Evolutionary conservation across 2,329 filamentous ascomycete genomes (phyloP).

Genomic region (Nemania abortiva): DNA sequence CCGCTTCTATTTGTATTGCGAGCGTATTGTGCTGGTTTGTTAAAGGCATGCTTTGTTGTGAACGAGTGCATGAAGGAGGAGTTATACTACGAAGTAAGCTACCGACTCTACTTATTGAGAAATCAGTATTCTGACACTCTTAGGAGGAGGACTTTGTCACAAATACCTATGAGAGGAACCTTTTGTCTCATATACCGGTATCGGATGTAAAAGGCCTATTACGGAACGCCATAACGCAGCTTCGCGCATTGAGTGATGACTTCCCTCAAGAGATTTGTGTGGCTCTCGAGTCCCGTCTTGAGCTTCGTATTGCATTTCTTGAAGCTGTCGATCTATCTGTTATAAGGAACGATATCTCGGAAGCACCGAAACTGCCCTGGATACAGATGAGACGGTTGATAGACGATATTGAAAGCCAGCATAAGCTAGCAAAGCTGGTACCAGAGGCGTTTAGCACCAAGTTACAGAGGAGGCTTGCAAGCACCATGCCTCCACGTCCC

Average conservation of each 20-base stretch:
- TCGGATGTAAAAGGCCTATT: constrained; percentile 68
- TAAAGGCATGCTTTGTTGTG: constrained; percentile 86
- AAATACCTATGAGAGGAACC: constrained; percentile 84
- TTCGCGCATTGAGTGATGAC: constrained; percentile 50
- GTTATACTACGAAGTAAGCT: constrained; percentile 85
- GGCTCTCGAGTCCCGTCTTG: constrained; percentile 74
- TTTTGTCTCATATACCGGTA: constrained; percentile 74
- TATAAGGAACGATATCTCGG: constrained; percentile 58
- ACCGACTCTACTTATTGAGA: neutral
- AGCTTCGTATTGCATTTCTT: constrained; percentile 74
- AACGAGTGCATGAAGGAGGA: constrained; percentile 83
- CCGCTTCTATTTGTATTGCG: constrained; percentile 75
- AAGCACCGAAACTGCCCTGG: constrained; percentile 65
- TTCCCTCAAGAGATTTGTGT: constrained; percentile 54
- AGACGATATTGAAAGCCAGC: constrained; percentile 68
- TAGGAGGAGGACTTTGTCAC: constrained; percentile 97
- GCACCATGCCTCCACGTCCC: constrained; percentile 91
- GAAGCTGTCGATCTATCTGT: constrained; percentile 63
- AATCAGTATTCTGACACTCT: constrained; percentile 31
- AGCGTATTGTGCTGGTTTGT: constrained; percentile 85
- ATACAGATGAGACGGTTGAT: constrained; percentile 64
- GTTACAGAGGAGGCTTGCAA: constrained; percentile 90
- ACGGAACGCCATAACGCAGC: constrained; percentile 54
- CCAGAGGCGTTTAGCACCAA: constrained; percentile 89
- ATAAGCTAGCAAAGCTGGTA: constrained; percentile 72